Evolutionary conservation across 163 green algal genomes (phyloP), one percentile per base, ranked within the genome.

Genomic region (Chloroidium sp.): DNA sequence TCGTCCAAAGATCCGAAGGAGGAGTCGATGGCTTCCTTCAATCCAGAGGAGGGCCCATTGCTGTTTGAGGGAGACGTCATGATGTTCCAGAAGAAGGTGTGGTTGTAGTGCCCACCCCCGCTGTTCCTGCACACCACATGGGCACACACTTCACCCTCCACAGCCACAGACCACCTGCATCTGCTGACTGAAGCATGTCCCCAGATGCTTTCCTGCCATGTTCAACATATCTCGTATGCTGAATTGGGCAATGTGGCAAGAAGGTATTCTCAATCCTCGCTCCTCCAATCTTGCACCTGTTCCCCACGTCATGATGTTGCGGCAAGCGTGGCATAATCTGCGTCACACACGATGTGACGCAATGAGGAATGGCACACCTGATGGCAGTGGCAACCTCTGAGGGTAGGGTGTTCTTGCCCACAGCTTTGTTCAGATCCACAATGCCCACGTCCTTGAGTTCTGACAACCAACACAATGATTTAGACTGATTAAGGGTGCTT

Each of bases 31-130:
- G 90, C 88, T 60, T 85, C 82, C 79, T 88, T 87, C 8, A 94
- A 83, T 13, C 86, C 84, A 4, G 84, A 85, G 4, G 62, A 79
- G 12, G 91, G 90, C 1, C 81, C 88, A 60, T 84, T 83, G 61
- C 78, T 87, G 67, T 82, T 79, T 76, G 13, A 74, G 62, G 85
- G 86, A 36, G 78, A 81, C 59, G 68, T 82, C 87, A 93, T 88
- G 8, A 89, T 76, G 84, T 92, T 87, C 88, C 89, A 94, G 84
- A 94, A 94, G 83, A 94, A 91, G 61, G 67, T 84, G 87, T 95
- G 91, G 85, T 93, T 93, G 81, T 85, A 93, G 82, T 92, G 87
- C 36, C 89, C 88, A 60, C 89, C 92, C n/a, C 86, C 90, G 64
- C 93, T 92, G 89, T 95, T 95, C 76, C 83, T 86, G 78, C 69